These are phyloP conservation scores for Colletotrichum aenigma DNA, from an alignment of 2,329 filamentous ascomycete genomes.

Conservation along the genomic window DNA sequence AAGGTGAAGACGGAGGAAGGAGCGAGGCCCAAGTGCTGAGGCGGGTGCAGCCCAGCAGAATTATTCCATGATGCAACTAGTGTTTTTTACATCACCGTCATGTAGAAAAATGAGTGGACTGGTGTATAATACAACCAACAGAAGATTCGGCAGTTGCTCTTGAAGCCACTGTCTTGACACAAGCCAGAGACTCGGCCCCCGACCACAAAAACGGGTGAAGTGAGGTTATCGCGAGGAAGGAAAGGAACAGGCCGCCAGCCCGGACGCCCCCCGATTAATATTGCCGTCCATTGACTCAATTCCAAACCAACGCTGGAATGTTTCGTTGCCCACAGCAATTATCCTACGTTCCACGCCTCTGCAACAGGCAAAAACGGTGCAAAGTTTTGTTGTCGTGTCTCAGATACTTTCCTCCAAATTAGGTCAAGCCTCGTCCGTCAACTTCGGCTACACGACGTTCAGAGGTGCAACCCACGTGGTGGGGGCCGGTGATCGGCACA, in stretches of 20 bases:
- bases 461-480: not conserved
- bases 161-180: not conserved
- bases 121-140: not conserved
- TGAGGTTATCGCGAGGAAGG: not conserved
- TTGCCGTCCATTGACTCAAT: not conserved
- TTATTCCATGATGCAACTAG: not conserved
- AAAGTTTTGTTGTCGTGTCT: slow-evolving; percentile 1
- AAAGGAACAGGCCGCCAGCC: not conserved
- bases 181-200: not conserved
- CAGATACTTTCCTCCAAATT: not conserved
- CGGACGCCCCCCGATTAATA: not conserved
- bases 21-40: not conserved
- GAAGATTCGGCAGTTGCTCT: not conserved
- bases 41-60: not conserved
- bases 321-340: slow-evolving; percentile 7
- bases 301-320: not conserved
- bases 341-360: not conserved
- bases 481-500: not conserved
- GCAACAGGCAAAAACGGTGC: not conserved
- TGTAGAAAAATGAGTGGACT: not conserved
- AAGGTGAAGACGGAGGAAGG: not conserved
- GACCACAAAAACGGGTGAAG: not conserved
- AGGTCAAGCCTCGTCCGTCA: not conserved
- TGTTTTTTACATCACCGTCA: not conserved
- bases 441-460: not conserved